Evolutionary conservation across 2,329 filamentous ascomycete genomes (phyloP), one percentile per base, ranked within the genome.

Genomic region (Fusarium torulosum): DNA sequence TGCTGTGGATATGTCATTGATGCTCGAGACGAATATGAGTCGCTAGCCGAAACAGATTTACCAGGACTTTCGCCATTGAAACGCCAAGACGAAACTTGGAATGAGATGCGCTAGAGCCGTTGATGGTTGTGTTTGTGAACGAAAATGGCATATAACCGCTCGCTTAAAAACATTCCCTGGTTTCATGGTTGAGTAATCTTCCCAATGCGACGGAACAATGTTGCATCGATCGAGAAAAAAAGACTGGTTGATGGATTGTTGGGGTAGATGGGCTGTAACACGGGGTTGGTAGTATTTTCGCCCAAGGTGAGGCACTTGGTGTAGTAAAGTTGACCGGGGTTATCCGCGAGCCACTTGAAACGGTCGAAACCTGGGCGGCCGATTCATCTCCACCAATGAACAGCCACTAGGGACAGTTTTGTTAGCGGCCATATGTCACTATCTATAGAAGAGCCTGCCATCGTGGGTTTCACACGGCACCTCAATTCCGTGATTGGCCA

Each of bases 31-130:
- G 11, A 38, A 25, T 11, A 25, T 29, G 17, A 50, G 27, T 35
- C 46, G 20, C n/a, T 40, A 40, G 21, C 38, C 17, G 46, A 40
- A 17, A 37, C n/a, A 37, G 35, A 7, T n/a, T n/a, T 37, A 37
- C 35, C 35, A n/a, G 35, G 19, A n/a, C 17, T 37, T n/a, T 19
- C 17, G 35, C 23, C 8, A 33, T 27, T 31, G 35, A 64, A 64
- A 59, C 61, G 45, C 61, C 61, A 64, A 64, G 61, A 15, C 61
- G 53, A 64, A 45, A 64, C 61, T 31, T n/a, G 19, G 19, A 23
- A 46, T 19, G 61, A 62, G 45, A n/a, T 42, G 27, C 38, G 45
- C 41, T 42, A 64, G 37, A 17, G n/a, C 17, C 8, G 27, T 13
- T 1, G 27, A 29, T 29, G 27, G 27, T 29, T 29, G 27, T 35